phyloP scores from a whole-genome alignment of 1,284 basidiomycete species.

The Cutaneotrichosporon dermatis region DNA sequence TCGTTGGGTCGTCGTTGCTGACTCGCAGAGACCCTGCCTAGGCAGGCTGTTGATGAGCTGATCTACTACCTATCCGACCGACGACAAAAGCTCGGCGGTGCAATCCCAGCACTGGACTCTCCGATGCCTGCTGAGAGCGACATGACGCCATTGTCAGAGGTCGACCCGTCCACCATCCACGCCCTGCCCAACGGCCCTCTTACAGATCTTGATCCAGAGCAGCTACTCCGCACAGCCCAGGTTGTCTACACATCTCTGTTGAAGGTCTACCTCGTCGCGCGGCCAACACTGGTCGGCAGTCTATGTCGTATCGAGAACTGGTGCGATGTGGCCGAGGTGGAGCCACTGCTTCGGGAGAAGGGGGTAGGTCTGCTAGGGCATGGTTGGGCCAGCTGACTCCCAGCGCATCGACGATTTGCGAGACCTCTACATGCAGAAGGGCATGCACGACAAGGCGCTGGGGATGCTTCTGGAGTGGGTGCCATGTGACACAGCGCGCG shows the following conservation, averaged over 20 bases:
- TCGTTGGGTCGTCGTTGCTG: neutral
- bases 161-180: conserved; percentile 62
- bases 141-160: conserved; percentile 38
- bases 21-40: conserved; percentile 18
- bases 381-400: conserved; percentile 1
- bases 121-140: conserved; percentile 55
- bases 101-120: conserved; percentile 65
- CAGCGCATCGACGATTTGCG: conserved; percentile 89
- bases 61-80: conserved; percentile 67
- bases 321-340: conserved; percentile 94
- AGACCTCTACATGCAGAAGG: conserved; percentile 87
- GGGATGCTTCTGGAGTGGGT: conserved; percentile 72
- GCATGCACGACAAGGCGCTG: conserved; percentile 88
- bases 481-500: no score
- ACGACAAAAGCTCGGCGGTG: conserved; percentile 73
- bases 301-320: conserved; percentile 90
- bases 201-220: conserved; percentile 65
- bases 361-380: conserved; percentile 57
- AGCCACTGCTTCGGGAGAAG: conserved; percentile 73
- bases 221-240: conserved; percentile 80
- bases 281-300: conserved; percentile 77
- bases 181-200: conserved; percentile 67
- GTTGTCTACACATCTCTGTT: conserved; percentile 94
- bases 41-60: conserved; percentile 50
- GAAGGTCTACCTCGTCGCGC: conserved; percentile 81